A percentile compares a stretch with the other conserved stretches of the same genome.
phyloP scores from a whole-genome alignment of 148 eudicot genomes.

The Salicornia ramosissima region DNA sequence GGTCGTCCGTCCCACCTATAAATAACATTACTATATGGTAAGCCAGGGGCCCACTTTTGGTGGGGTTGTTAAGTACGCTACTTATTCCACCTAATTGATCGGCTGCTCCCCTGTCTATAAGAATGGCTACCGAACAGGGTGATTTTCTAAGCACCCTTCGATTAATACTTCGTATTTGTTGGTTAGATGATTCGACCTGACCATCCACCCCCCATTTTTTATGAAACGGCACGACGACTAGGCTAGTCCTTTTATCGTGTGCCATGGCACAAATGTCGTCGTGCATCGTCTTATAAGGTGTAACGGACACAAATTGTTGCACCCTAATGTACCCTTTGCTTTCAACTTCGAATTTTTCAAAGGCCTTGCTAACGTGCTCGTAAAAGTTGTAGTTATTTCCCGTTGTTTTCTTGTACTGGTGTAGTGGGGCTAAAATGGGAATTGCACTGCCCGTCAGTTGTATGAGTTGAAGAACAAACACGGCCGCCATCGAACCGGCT shows the following conservation, averaged over 20 bases:
- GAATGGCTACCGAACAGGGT: conserved; percentile 38
- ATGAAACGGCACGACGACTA: conserved; percentile 29
- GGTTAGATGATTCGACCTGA: neutral
- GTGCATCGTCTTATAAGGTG: conserved; percentile 34
- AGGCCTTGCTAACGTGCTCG: conserved; percentile 23
- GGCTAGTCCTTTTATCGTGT: conserved; percentile 26
- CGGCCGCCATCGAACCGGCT: conserved; percentile 12
- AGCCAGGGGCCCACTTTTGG: neutral
- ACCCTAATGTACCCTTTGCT: conserved; percentile 18
- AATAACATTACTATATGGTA: conserved; percentile 29
- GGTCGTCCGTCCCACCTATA: conserved; percentile 37
- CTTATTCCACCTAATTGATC: neutral
- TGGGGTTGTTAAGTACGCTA: neutral
- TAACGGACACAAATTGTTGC: conserved; percentile 30
- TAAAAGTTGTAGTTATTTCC: neutral
- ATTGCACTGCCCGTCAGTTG: conserved; percentile 25
- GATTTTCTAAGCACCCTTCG: conserved; percentile 27
- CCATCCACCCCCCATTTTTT: conserved; percentile 28
- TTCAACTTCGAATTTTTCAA: conserved; percentile 19
- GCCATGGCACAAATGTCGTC: conserved; percentile 31
- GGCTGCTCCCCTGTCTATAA: conserved; percentile 20
- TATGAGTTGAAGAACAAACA: conserved; percentile 33
- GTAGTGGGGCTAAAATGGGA: conserved; percentile 30
- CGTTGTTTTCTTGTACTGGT: conserved; percentile 13
- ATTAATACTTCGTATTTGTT: conserved; percentile 25